Evolutionary conservation across 2,329 filamentous ascomycete genomes (phyloP).

Genomic region (Colletotrichum sp.): DNA sequence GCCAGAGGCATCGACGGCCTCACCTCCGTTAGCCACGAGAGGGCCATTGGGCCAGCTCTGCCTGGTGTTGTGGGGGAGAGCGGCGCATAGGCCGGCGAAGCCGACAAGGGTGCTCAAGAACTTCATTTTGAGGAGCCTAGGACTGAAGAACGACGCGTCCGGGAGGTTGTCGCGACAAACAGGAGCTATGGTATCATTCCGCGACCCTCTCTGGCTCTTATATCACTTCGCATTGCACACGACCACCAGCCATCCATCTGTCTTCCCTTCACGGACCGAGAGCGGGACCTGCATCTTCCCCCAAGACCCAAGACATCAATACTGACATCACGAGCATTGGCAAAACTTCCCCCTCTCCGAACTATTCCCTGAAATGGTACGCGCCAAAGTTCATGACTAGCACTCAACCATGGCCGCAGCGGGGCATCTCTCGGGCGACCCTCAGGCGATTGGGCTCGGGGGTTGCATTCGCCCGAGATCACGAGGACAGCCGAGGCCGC

Average conservation of each 20-base stretch:
- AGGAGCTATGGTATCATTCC: not conserved
- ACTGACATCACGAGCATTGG: constrained; percentile 20
- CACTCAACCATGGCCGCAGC: constrained; percentile 7
- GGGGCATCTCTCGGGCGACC: constrained; percentile 9
- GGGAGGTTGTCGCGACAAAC: not conserved
- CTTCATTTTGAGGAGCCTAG: constrained; percentile 20
- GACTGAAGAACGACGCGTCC: not conserved
- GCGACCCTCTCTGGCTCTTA: not conserved
- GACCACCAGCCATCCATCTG: not conserved
- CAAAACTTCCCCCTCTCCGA: not conserved
- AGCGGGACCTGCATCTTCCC: not conserved
- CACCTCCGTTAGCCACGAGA: constrained; percentile 43
- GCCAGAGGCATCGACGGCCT: constrained; percentile 47
- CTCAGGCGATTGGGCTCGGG: not conserved
- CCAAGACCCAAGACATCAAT: not conserved
- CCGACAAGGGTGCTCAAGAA: constrained; percentile 14
- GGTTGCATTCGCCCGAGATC: constrained; percentile 1
- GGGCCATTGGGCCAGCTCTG: constrained; percentile 46
- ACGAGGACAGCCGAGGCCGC: not conserved
- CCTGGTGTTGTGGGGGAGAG: constrained; percentile 3
- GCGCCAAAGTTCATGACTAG: not conserved
- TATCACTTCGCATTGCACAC: not conserved
- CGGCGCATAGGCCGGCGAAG: constrained; percentile 17
- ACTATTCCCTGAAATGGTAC: not conserved
- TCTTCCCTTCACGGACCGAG: not conserved